Base-by-base conservation (phyloP, 2,329 filamentous ascomycete species). In the Fusarium foetens region DNA sequence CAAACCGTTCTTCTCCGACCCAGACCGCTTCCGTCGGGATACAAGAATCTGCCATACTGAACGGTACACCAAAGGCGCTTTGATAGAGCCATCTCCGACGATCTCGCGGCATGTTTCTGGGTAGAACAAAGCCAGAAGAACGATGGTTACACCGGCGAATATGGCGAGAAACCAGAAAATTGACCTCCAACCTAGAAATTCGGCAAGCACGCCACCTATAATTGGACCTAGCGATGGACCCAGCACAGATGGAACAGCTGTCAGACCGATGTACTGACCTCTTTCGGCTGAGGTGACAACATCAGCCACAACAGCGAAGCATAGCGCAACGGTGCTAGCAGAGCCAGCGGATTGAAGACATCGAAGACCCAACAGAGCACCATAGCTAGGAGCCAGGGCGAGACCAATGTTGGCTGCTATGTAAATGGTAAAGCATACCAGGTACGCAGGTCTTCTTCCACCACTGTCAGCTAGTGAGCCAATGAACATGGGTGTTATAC, bases 141-240 rank as follows among this genome's bases (percentile, higher is more conserved):
- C 57, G 7, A 87, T 72, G 29, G 85, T 80, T 1, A 84, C 81
- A 0, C 78, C 79, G 0, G 79, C 72, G 2, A 83, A 71, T 13
- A 91, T 89, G 16, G 84, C 80, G 17, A 91, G 78, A 60, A 90
- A 89, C 88, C 89, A 91, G 73, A 92, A 92, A 33, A 91, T 88
- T 36, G 84, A 82, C 36, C 86, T 81, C 89, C 90, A 92, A 2
- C 88, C 88, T 1, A 90, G 80, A 53, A 85, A 88, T 51, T 90
- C 82, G 8, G 84, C 83, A 4, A 92, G 81, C 1, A 90, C 69
- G 2, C 89, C 90, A 4, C 90, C 89, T 19, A 91, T 81, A 16
- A 91, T 83, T 0, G 91, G 90, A 0, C 88, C 85, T 6, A 87
- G 58, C 0, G 84, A 81, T 8, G 84, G 84, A 1, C 81, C 86